Base-by-base conservation (phyloP, 176 grass and related monocot genomes). In the Phoenix roebelenii region DNA sequence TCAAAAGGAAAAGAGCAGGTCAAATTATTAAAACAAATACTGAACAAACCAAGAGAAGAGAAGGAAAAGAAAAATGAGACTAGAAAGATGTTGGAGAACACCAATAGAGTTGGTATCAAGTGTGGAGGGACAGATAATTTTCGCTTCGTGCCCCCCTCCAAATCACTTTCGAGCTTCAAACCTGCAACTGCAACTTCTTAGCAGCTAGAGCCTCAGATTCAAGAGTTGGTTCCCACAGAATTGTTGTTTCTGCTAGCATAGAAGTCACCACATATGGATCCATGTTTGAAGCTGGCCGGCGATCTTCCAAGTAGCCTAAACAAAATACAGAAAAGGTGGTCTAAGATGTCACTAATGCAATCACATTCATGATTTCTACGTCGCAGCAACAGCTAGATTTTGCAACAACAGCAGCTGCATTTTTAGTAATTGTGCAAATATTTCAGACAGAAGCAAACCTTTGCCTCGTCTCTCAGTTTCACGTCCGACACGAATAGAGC, bases 211-310 rank as follows among this genome's bases (percentile, higher is more conserved):
- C 94, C 64, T 98, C 94, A 0, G 94, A 66, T 73, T 92, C 88
- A 1, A 85, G 79, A 26, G 88, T 85, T 22, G 94, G 88, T 49
- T 98, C 60, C 94, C 94, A 98, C 15, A 98, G 88, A 61, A 98
- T 57, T 2, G 88, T 85, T 29, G 67, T 81, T 68, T 98, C 88
- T 35, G 94, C 94, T 54, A 98, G 74, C 25, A 98, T 88, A 50
- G 84, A 69, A 3, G 84, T 98, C 64, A 98, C 94, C 16, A 81
- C 49, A 69, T 98, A 98, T 17, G 94, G 94, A 61, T 93, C 94
- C 94, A 98, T 98, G 71, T 98, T 98, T 28, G 94, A 98, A 16
- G 94, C 94, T 0, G 94, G 94, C 4, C 93, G 84, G 53, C 93
- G 84, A 72, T 98, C 94, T 73, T 98, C 94, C 57, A 98, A 68